Conservation (phyloP, 2,329 filamentous ascomycete genomes). For the Fusarium pseudonygamai region DNA sequence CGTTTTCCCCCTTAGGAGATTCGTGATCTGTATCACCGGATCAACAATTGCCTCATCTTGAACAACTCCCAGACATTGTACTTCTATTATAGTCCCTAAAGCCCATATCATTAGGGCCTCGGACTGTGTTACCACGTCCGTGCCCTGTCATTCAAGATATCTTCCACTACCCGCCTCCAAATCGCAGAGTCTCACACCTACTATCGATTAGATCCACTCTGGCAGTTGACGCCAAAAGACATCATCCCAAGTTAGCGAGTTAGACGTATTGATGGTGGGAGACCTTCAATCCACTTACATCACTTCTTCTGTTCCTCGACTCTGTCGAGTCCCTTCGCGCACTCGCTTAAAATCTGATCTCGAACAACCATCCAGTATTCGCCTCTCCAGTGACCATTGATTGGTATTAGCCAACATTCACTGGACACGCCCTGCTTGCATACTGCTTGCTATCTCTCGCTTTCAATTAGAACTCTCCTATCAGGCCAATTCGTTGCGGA, state of each 20-base stretch:
- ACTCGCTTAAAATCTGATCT: neutral
- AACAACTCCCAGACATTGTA: neutral
- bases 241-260: constrained; percentile 22
- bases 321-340: constrained; percentile 2
- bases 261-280: constrained; percentile 27
- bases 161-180: constrained; percentile 3
- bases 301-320: constrained; percentile 8
- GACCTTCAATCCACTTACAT: constrained; percentile 32
- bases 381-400: constrained; percentile 10
- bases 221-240: constrained; percentile 29
- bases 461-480: neutral
- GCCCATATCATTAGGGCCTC: constrained; percentile 6
- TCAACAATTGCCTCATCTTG: constrained; percentile 27
- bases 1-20: neutral
- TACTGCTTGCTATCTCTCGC: neutral
- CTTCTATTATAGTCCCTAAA: neutral
- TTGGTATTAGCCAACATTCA: constrained; percentile 28
- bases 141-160: constrained; percentile 14
- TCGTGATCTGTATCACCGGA: constrained; percentile 17
- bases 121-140: constrained; percentile 3
- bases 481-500: constrained; percentile 16
- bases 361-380: neutral
- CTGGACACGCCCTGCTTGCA: neutral
- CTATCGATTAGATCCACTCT: constrained; percentile 18
- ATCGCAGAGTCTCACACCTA: neutral